phyloP scores from a whole-genome alignment of 2,329 filamentous ascomycete species.

The Sporothrix mexicana region DNA sequence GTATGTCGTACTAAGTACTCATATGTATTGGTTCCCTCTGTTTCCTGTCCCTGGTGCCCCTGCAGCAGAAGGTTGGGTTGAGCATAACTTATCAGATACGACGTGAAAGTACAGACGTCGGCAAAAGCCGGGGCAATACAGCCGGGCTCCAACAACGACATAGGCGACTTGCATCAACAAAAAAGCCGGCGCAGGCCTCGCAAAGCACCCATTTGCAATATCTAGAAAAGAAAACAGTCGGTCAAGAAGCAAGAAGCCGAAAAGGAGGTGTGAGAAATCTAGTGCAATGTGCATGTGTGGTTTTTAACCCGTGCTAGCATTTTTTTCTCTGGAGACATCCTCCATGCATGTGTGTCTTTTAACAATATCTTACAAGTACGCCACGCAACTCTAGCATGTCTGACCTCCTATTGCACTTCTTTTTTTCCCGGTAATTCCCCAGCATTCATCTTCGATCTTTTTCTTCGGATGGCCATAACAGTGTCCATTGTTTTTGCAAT shows the following conservation, averaged over 20 bases:
- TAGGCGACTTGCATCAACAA: neutral
- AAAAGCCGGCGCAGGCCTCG: neutral
- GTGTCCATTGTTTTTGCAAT: no score
- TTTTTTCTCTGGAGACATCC: neutral
- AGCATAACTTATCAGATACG: no score
- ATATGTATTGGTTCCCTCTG: neutral
- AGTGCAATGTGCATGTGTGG: neutral
- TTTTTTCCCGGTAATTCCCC: neutral
- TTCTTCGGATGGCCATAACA: no score
- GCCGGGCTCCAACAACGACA: neutral
- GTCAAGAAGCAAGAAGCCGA: constrained; percentile 21
- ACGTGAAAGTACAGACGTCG: neutral
- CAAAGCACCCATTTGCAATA: neutral
- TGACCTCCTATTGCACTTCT: neutral
- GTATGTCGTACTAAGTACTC: neutral
- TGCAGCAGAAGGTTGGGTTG: neutral
- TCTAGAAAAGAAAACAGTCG: constrained; percentile 11
- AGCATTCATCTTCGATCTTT: no score
- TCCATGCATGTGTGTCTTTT: neutral
- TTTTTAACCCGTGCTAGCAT: neutral
- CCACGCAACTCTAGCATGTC: neutral
- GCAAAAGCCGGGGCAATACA: constrained; percentile 24
- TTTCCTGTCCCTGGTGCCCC: no score
- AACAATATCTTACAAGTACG: neutral
- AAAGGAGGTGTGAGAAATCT: constrained; percentile 6